Conservation (phyloP, 2,329 filamentous ascomycete species). For the Xylaria sp. region DNA sequence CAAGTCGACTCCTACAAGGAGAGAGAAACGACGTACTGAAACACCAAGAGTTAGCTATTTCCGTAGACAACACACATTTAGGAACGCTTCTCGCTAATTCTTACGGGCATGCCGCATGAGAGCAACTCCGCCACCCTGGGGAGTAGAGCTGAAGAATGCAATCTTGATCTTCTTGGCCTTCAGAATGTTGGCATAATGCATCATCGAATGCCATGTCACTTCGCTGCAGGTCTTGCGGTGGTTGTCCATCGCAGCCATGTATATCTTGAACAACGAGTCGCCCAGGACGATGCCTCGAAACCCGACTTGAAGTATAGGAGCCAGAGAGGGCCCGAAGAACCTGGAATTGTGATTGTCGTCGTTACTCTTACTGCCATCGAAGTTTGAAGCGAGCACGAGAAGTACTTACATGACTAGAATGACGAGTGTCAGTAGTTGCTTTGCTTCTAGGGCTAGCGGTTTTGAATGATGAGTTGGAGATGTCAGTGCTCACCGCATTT, state of each 20-base stretch:
- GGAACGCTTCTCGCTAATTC: neutral
- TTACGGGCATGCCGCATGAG: conserved; percentile 76
- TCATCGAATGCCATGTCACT: conserved; percentile 60
- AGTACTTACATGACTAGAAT: conserved; percentile 6
- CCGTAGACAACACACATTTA: neutral
- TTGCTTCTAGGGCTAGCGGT: no score
- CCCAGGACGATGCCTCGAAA: conserved; percentile 59
- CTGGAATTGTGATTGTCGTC: conserved; percentile 34
- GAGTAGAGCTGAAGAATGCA: conserved; percentile 75
- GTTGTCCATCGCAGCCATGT: conserved; percentile 50
- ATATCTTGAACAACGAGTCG: conserved; percentile 59
- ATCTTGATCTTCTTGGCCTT: conserved; percentile 60
- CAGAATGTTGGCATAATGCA: conserved; percentile 58
- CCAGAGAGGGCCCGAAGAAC: conserved; percentile 66
- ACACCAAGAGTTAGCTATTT: neutral
- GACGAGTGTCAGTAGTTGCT: neutral
- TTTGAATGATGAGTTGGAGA: no score
- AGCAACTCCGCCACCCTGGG: conserved; percentile 76
- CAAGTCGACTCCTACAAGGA: conserved; percentile 60
- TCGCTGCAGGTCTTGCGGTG: conserved; percentile 57
- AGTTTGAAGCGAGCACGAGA: neutral
- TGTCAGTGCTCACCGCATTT: conserved; percentile 49
- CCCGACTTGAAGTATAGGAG: conserved; percentile 55
- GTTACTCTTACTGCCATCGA: neutral
- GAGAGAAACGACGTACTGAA: conserved; percentile 50